phyloP scores from a whole-genome alignment of 139 green algal genomes.

The Diplosphaera chodatii region DNA sequence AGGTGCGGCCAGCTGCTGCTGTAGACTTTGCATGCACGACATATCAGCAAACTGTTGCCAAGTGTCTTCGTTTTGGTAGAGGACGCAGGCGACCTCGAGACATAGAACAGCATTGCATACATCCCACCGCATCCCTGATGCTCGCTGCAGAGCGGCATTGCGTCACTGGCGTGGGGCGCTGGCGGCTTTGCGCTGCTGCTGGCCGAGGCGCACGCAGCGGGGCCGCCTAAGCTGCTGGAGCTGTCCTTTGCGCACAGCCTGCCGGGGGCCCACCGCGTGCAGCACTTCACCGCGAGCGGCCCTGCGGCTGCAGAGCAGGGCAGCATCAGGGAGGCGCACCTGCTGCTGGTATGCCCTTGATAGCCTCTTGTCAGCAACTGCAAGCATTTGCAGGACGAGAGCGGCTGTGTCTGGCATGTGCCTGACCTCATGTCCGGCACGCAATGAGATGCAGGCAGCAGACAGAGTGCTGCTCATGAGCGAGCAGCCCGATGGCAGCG shows the following conservation, averaged over 20 bases:
- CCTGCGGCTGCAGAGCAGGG: no score
- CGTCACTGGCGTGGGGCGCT: conserved; percentile 49
- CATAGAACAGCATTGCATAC: no score
- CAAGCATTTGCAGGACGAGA: no score
- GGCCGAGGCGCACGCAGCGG: conserved; percentile 22
- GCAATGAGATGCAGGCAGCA: conserved; percentile 32
- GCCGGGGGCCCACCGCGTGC: conserved; percentile 17
- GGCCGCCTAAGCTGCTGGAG: conserved; percentile 36
- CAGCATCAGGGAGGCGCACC: conserved; percentile 36
- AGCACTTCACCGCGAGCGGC: conserved; percentile 11
- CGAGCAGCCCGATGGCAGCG: conserved; percentile 33
- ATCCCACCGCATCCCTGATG: no score
- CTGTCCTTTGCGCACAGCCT: conserved; percentile 53
- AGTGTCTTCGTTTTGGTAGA: no score
- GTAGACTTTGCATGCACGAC: no score
- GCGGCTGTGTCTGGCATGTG: no score
- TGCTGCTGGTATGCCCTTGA: conserved; percentile 47
- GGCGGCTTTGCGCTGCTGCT: conserved; percentile 56
- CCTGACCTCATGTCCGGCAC: no score
- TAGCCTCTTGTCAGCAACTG: no score
- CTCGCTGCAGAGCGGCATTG: conserved; percentile 40
- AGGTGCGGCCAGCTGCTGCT: conserved; percentile 1
- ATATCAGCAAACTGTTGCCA: no score
- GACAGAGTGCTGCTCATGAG: conserved; percentile 78
- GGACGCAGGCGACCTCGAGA: no score